Percentiles rank a stretch among this genome's conserved stretches.
phyloP scores from a whole-genome alignment of 768 basidiomycete genomes.

The Termitomyces sp. region DNA sequence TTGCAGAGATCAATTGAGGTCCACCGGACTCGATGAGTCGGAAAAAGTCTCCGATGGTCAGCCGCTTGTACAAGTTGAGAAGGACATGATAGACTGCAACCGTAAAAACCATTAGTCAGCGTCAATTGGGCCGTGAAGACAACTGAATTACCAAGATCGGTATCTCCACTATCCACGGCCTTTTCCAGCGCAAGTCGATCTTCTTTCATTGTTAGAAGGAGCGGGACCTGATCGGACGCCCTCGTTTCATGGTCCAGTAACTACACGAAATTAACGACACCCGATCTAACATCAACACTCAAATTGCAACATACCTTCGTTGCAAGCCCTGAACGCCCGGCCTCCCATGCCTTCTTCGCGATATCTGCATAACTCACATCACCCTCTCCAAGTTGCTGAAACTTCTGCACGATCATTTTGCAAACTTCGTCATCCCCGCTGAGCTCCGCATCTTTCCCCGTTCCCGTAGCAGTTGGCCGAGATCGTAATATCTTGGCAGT shows the following conservation, averaged over 20 bases:
- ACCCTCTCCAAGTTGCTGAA: conserved; percentile 70
- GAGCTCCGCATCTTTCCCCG: conserved; percentile 48
- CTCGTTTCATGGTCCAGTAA: not conserved
- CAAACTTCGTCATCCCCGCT: conserved; percentile 77
- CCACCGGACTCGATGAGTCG: conserved; percentile 90
- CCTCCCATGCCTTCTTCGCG: conserved; percentile 81
- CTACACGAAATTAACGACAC: not conserved
- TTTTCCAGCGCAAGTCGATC: conserved; percentile 83
- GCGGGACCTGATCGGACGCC: conserved; percentile 48
- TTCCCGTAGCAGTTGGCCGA: conserved; percentile 48
- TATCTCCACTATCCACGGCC: conserved; percentile 92
- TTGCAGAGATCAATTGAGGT: conserved; percentile 63
- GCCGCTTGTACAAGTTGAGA: conserved; percentile 75
- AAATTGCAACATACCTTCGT: conserved; percentile 5
- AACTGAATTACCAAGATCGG: conserved; percentile 67
- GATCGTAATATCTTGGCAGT: conserved; percentile 82
- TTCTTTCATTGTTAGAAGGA: conserved; percentile 93
- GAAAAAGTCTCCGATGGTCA: conserved; percentile 90
- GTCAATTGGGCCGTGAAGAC: conserved; percentile 12
- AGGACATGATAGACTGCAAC: conserved; percentile 86
- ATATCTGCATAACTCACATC: conserved; percentile 93
- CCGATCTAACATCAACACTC: not conserved
- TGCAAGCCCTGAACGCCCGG: conserved; percentile 14
- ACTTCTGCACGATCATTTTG: conserved; percentile 82
- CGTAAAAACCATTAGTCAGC: not conserved